Conservation (phyloP, 2,329 filamentous ascomycete species). For the Lachnellula cervina region DNA sequence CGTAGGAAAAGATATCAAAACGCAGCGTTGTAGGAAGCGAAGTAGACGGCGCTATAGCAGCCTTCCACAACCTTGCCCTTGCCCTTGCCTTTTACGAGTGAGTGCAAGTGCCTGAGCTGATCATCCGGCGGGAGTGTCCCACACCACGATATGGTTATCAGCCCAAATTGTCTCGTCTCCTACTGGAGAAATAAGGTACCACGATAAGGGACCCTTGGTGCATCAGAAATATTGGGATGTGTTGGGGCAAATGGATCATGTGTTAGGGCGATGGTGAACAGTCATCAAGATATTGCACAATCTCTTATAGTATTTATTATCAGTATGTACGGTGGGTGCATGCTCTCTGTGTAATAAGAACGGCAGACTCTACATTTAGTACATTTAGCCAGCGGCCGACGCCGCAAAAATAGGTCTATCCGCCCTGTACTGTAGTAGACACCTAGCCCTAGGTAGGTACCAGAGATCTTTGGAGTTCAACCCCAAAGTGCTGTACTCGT, state of each 20-base stretch:
- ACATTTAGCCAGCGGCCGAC: not conserved
- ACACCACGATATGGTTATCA: not conserved
- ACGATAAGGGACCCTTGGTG: not conserved
- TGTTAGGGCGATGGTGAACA: not conserved
- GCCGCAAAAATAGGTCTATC: too few species aligned
- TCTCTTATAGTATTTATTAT: not conserved
- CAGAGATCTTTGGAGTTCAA: too few species aligned
- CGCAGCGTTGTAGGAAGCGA: not conserved
- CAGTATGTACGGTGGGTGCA: not conserved
- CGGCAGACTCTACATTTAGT: not conserved
- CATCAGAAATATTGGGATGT: not conserved
- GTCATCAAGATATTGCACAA: not conserved
- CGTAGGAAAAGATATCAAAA: too few species aligned
- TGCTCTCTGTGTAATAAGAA: not conserved
- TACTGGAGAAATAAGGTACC: too few species aligned
- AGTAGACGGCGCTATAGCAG: not conserved
- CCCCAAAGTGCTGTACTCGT: too few species aligned
- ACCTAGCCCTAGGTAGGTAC: too few species aligned
- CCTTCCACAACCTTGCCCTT: not conserved
- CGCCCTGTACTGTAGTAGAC: too few species aligned
- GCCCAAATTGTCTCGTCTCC: not conserved
- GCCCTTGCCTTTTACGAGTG: not conserved
- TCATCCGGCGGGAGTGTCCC: not conserved
- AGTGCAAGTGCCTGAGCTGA: not conserved
- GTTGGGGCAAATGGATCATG: not conserved